Conservation (phyloP, 2,329 filamentous ascomycete genomes). For the Cercospora sp. region DNA sequence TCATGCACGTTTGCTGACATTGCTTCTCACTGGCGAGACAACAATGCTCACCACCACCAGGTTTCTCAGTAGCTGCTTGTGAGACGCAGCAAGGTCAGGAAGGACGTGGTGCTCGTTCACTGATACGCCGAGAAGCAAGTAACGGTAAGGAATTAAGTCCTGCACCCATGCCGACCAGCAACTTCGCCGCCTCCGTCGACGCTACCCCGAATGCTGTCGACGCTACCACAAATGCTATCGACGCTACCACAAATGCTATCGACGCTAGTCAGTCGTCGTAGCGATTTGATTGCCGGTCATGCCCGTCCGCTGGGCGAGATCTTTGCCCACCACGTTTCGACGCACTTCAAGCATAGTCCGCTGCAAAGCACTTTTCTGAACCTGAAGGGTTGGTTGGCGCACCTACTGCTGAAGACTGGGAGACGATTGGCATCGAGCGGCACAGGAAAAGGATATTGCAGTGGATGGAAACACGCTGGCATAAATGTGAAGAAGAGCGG, state of each 20-base stretch:
- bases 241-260: too few relatives aligned
- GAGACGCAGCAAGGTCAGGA: neutral
- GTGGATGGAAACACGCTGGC: neutral
- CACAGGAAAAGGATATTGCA: neutral
- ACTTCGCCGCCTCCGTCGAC: neutral
- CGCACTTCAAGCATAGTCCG: neutral
- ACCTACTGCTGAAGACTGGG: neutral
- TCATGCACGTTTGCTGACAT: neutral
- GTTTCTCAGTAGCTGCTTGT: neutral
- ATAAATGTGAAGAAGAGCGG: neutral
- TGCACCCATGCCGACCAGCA: neutral
- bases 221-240: too few relatives aligned
- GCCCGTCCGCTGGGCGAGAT: neutral
- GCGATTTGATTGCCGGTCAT: neutral
- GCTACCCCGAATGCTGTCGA: neutral
- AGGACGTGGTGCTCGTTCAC: neutral
- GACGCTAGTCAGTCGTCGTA: neutral
- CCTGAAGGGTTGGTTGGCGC: neutral
- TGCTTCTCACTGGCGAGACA: neutral
- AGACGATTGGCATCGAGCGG: neutral
- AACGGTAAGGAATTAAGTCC: neutral
- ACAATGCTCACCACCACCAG: neutral
- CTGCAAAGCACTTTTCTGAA: neutral
- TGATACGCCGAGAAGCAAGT: neutral
- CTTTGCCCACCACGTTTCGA: neutral